These are phyloP conservation scores for Blastocystis sp. DNA, from an alignment of 352 stramenopile genomes.

Conservation along the genomic window DNA sequence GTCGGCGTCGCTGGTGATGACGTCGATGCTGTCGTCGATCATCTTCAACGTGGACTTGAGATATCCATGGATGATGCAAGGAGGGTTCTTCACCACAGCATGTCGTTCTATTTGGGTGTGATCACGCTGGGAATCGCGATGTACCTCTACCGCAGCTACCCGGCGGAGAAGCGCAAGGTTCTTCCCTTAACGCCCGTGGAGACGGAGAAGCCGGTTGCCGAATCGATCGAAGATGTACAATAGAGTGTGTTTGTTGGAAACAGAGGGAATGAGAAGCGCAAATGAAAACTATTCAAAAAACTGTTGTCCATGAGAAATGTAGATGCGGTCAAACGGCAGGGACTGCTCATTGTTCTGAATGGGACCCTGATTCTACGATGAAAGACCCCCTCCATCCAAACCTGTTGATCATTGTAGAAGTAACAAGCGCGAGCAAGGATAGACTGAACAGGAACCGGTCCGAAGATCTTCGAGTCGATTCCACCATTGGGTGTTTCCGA, in stretches of 20 bases:
- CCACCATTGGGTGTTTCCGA: conserved; percentile 42
- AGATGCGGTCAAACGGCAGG: neutral
- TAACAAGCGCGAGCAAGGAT: conserved; percentile 48
- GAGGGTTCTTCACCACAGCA: neutral
- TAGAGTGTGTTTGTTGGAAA: neutral
- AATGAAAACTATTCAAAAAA: conserved; percentile 28
- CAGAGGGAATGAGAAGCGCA: neutral
- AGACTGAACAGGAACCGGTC: conserved; percentile 26
- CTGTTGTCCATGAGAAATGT: conserved; percentile 47
- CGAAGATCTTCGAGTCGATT: conserved; percentile 36
- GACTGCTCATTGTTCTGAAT: conserved; percentile 41
- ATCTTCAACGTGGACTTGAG: conserved; percentile 29
- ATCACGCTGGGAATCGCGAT: conserved; percentile 21
- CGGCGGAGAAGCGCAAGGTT: neutral
- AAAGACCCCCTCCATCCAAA: neutral
- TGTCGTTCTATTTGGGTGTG: conserved; percentile 24
- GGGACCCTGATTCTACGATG: conserved; percentile 39
- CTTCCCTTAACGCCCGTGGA: too few species aligned
- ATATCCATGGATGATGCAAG: neutral
- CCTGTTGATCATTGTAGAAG: conserved; percentile 31
- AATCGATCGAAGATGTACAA: neutral
- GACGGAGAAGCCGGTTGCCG: neutral
- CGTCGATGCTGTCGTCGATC: conserved; percentile 14
- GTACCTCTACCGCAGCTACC: conserved; percentile 5
- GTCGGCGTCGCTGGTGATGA: conserved; percentile 41